Evolutionary conservation across 331 rosid species (phyloP).

Genomic region (Phaseolus coccineus): DNA sequence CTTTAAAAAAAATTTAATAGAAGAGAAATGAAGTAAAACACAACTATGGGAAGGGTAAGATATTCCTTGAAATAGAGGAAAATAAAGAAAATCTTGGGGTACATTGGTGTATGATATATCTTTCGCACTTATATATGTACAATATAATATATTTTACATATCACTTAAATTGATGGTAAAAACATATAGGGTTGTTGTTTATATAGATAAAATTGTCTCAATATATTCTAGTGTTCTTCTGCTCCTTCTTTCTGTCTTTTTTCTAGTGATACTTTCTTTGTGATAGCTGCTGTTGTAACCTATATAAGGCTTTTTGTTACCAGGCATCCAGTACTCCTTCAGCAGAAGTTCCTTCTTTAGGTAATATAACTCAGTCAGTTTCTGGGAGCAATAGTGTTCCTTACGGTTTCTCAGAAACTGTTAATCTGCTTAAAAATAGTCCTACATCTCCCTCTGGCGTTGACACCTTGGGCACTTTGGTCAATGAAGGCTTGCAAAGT

Average conservation of each 20-base stretch:
- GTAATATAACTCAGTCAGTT: conserved; percentile 46
- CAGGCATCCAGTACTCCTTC: conserved; percentile 59
- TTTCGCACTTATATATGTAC: background rate
- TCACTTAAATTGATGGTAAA: conserved; percentile 1
- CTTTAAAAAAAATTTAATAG: background rate
- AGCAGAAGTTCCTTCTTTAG: conserved; percentile 55
- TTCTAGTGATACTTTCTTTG: conserved; percentile 3
- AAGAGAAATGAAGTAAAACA: conserved; percentile 1
- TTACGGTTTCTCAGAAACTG: conserved; percentile 46
- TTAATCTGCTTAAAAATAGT: conserved; percentile 44
- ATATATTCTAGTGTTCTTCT: background rate
- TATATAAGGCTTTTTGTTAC: conserved; percentile 39
- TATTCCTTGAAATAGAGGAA: conserved; percentile 12
- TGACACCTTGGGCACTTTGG: conserved; percentile 55
- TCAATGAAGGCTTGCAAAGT: conserved; percentile 65
- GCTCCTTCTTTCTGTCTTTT: background rate
- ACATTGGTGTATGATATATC: background rate
- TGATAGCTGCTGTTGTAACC: conserved; percentile 33
- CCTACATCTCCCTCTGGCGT: conserved; percentile 42
- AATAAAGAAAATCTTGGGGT: background rate
- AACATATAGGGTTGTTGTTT: background rate
- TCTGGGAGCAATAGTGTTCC: conserved; percentile 40
- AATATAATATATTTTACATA: conserved; percentile 8
- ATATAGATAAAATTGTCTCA: background rate
- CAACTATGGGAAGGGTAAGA: conserved; percentile 5